Base-by-base conservation (phyloP, 1,284 basidiomycete genomes). In the Ganoderma leucocontextum region DNA sequence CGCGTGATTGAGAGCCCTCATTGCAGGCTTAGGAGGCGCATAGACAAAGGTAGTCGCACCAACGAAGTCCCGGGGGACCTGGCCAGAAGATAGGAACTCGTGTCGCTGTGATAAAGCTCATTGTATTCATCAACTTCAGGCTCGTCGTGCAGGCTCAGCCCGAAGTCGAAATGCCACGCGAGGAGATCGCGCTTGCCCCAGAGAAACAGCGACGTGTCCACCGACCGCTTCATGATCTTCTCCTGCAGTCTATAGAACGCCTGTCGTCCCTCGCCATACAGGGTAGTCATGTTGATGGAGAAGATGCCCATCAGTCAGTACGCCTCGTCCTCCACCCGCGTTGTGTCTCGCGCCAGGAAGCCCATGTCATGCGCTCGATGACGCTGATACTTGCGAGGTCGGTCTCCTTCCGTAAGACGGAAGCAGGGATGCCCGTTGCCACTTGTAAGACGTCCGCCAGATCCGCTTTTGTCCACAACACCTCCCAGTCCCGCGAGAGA, bases 241-340 rank as follows among this genome's bases (percentile, higher is more conserved):
- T 67, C 65, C 41, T 70, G 69, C 19, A 70, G 47, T 0, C 69
- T 35, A 10, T 60, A 41, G 60, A 70, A 67, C n/a, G 69, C 69
- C 25, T 44, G 41, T 10, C 55, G 25, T 4, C 69, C 69, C 25
- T 70, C 69, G 36, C 65, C 69, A 47, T 70, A 70, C 5, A 70
- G 44, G 0, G 65, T 65, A 10, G 69, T 63, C 65, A 70, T 70
- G 57, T 62, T 62, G 41, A 70, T 55, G 1, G 42, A 60, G 33
- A 70, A 70, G 55, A 70, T 59, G 15, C 69, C 69, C 63, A 70
- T 64, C 33, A 70, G 58, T 19, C 59, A 63, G 49, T 70, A 70
- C 19, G 69, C 69, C 33, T 47, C 60, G 60, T 70, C 69, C 36
- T 70, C 69, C 6, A 38, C n/a, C 5, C 69, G 62, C 47, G 66